These are phyloP conservation scores for Fraxinus paxiana DNA, from an alignment of 305 asterid genomes.

Conservation along the genomic window DNA sequence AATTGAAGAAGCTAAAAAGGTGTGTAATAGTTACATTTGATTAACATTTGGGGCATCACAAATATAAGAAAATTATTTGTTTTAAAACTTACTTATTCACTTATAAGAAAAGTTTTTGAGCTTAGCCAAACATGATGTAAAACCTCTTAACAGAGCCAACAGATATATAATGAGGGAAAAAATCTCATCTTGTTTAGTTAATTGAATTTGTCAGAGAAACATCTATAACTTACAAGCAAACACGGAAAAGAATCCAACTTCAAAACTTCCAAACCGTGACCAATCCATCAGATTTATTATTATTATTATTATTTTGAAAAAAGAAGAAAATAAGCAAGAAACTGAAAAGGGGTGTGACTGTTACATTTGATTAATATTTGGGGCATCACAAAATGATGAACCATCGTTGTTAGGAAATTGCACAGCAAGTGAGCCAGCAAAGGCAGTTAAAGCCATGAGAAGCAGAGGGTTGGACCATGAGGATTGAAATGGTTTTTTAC, in stretches of 20 bases:
- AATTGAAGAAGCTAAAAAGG: constrained; percentile 1
- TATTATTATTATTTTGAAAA: too few relatives aligned
- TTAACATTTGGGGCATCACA: constrained; percentile 33
- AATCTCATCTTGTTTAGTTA: background rate
- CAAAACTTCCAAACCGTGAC: background rate
- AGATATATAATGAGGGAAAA: background rate
- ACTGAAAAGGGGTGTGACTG: background rate
- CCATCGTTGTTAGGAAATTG: constrained; percentile 30
- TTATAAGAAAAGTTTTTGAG: background rate
- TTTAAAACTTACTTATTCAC: background rate
- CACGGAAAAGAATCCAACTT: background rate
- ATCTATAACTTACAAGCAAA: background rate
- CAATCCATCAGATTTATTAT: background rate
- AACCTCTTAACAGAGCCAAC: background rate
- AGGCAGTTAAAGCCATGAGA: constrained; percentile 55
- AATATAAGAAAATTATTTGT: background rate
- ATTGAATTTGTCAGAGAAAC: background rate
- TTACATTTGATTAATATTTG: constrained; percentile 46
- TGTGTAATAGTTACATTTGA: constrained; percentile 30
- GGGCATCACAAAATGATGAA: constrained; percentile 55
- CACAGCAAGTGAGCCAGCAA: constrained; percentile 54
- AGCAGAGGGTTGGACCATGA: constrained; percentile 47
- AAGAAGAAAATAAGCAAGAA: background rate
- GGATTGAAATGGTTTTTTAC: constrained; percentile 25
- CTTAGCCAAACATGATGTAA: background rate